These are phyloP conservation scores for Eucalyptus decipiens DNA, from an alignment of 345 rosid genomes.

Conservation along the genomic window DNA sequence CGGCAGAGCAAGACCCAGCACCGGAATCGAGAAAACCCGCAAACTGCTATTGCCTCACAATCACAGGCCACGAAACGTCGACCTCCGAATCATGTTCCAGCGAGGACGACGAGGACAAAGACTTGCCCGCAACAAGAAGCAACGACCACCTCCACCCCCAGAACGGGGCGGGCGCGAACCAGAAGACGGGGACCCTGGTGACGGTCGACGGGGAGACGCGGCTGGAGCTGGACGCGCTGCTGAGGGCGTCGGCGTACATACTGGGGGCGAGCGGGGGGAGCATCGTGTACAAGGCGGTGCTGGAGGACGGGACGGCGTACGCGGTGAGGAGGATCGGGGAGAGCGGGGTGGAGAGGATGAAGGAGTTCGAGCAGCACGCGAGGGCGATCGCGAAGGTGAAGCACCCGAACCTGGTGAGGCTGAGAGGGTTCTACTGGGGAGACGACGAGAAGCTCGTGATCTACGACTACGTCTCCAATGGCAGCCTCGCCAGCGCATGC, in stretches of 20 bases:
- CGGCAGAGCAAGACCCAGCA: background rate
- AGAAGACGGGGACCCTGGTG: slow-evolving; percentile 35
- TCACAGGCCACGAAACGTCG: slow-evolving; percentile 33
- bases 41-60: slow-evolving; percentile 40
- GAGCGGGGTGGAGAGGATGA: slow-evolving; percentile 28
- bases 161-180: background rate
- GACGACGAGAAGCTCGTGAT: slow-evolving; percentile 77
- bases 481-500: slow-evolving; percentile 44
- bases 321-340: slow-evolving; percentile 93
- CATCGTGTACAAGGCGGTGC: slow-evolving; percentile 85
- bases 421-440: slow-evolving; percentile 87
- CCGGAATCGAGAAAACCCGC: slow-evolving; percentile 13
- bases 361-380: slow-evolving; percentile 69
- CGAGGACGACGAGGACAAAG: slow-evolving; percentile 22
- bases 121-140: background rate
- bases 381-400: slow-evolving; percentile 46
- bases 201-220: slow-evolving; percentile 62
- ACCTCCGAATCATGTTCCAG: slow-evolving; percentile 36
- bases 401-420: slow-evolving; percentile 64
- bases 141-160: background rate
- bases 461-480: slow-evolving; percentile 61
- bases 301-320: slow-evolving; percentile 49
- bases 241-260: slow-evolving; percentile 79
- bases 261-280: slow-evolving; percentile 52
- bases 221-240: slow-evolving; percentile 59